These are phyloP conservation scores for Nakaseomyces kungkrabaensis DNA, from an alignment of 1,139 yeast genomes.

Conservation along the genomic window DNA sequence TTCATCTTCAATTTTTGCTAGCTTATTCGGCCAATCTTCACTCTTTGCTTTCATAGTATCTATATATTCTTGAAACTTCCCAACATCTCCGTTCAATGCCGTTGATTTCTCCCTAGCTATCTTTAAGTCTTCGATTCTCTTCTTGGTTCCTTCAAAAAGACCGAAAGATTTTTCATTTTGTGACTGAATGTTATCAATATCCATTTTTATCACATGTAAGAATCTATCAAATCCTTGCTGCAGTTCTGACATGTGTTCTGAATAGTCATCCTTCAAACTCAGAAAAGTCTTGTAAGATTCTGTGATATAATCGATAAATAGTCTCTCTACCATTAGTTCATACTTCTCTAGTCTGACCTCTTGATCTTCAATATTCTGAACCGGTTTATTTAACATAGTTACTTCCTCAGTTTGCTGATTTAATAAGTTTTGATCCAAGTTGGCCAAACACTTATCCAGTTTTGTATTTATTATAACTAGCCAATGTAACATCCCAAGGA, in stretches of 20 bases:
- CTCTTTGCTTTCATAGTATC: slow-evolving; percentile 57
- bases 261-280: slow-evolving; percentile 52
- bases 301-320: slow-evolving; percentile 57
- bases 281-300: slow-evolving; percentile 62
- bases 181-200: slow-evolving; percentile 35
- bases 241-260: slow-evolving; percentile 47
- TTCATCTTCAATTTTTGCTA: slow-evolving; percentile 48
- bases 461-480: slow-evolving; percentile 48
- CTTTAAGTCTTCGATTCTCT: slow-evolving; percentile 35
- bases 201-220: slow-evolving; percentile 36
- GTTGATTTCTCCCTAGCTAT: slow-evolving; percentile 45
- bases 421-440: slow-evolving; percentile 17
- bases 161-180: slow-evolving; percentile 33
- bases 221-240: slow-evolving; percentile 42
- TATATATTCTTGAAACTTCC: slow-evolving; percentile 61
- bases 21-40: slow-evolving; percentile 50
- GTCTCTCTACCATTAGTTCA: slow-evolving; percentile 40
- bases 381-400: slow-evolving; percentile 34
- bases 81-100: slow-evolving; percentile 63
- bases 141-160: slow-evolving; percentile 26
- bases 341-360: slow-evolving; percentile 29
- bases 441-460: slow-evolving; percentile 32
- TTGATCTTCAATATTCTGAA: slow-evolving; percentile 33
- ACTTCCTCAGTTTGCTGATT: slow-evolving; percentile 26
- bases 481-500: slow-evolving; percentile 78